Evolutionary conservation across 768 basidiomycete species (phyloP), one percentile per base, ranked within the genome.

Genomic region (Leccinum longicurvipes): DNA sequence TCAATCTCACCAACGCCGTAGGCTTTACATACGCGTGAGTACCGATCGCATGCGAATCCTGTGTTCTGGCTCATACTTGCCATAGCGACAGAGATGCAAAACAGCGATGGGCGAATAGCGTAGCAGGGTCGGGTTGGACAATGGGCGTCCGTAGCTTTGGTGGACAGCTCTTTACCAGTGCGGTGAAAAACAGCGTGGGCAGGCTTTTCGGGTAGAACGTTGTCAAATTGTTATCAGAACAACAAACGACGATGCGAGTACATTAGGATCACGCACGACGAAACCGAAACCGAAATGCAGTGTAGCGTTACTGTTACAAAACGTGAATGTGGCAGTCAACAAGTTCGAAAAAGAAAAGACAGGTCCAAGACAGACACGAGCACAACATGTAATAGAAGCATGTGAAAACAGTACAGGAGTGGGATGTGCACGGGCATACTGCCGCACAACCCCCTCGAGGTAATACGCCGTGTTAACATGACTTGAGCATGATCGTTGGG

Each of bases 21-120:
- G 96, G 96, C 11, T 98, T 98, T 76, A 97, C 94, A 48, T 98
- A 93, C 67, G 91, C 89, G 91, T 91, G 71, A 66, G 86, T 77
- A 21, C 54, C 19, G 29, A 56, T 61, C 53, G 14, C 32, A 6
- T 47, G 57, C 36, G 41, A 47, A 54, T 23, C 25, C 28, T 45
- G 42, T 48, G 54, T 44, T 25, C 51, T 51, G 15, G 21, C 57
- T 67, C 25, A 71, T 48, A 34, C 10, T 34, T 36, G 53, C 6
- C 31, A 31, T 66, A 89, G 88, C 47, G 93, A 96, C 68, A 85
- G 94, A 49, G 96, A 98, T 64, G 91, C 96, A 25, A 97, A 97
- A 71, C 83, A 87, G 63, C 83, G 85, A 51, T 98, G 93, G 96
- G 93, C 93, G 3, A 86, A 82, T 56, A 81, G 78, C 25, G 79